phyloP scores from a whole-genome alignment of 805 yeast genomes.

The Saccharomycopsis malanga region DNA sequence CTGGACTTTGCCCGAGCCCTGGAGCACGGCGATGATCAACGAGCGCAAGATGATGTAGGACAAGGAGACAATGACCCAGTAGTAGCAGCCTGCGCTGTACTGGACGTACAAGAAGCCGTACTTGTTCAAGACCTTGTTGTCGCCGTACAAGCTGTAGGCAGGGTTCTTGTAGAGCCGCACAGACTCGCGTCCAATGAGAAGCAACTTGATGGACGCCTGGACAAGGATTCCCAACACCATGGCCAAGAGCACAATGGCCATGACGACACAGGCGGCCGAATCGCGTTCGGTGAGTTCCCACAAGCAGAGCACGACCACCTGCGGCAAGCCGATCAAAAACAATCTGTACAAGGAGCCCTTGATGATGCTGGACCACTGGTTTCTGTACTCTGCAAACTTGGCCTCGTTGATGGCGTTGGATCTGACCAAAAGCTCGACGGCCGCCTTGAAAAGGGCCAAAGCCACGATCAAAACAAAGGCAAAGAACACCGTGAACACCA shows the following conservation, averaged over 20 bases:
- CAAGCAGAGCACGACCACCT: constrained; percentile 67
- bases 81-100: constrained; percentile 80
- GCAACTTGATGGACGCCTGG: constrained; percentile 71
- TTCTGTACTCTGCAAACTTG: constrained; percentile 69
- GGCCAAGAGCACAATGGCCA: constrained; percentile 65
- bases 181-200: constrained; percentile 68
- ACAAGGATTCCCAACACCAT: constrained; percentile 51
- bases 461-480: constrained; percentile 52
- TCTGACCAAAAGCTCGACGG: constrained; percentile 55
- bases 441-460: constrained; percentile 59
- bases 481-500: constrained; percentile 75
- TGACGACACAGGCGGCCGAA: constrained; percentile 73
- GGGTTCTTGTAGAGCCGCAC: constrained; percentile 74
- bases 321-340: constrained; percentile 81
- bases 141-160: constrained; percentile 85
- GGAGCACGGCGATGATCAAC: constrained; percentile 80
- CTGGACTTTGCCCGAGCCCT: constrained; percentile 71
- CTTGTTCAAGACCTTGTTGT: constrained; percentile 67
- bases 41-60: constrained; percentile 66
- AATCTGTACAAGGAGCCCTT: constrained; percentile 87
- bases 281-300: constrained; percentile 87
- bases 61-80: constrained; percentile 66
- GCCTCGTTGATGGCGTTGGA: constrained; percentile 48
- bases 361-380: constrained; percentile 74
- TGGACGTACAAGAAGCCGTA: constrained; percentile 92